Evolutionary conservation across 2,329 filamentous ascomycete genomes (phyloP).

Genomic region (Colletotrichum simmondsii): DNA sequence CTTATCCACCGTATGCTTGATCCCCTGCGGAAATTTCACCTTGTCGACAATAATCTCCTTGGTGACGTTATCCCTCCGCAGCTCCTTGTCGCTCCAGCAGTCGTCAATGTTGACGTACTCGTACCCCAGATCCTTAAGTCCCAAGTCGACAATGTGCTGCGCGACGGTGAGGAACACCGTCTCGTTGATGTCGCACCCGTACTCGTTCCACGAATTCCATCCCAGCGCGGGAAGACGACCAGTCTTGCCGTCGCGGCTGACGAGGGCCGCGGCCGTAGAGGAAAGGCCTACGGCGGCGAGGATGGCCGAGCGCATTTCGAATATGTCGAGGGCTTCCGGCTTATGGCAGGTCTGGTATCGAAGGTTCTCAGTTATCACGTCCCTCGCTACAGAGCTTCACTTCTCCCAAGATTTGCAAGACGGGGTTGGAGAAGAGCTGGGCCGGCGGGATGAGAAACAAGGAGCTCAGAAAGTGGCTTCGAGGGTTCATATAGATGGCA

Average conservation of each 20-base stretch:
- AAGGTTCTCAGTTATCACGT: background rate
- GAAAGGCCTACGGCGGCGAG: constrained; percentile 10
- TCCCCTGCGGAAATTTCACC: constrained; percentile 67
- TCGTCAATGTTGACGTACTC: constrained; percentile 72
- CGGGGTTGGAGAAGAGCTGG: background rate
- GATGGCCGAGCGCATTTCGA: constrained; percentile 2
- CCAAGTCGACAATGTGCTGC: constrained; percentile 58
- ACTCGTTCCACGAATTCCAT: constrained; percentile 66
- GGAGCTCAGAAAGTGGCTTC: background rate
- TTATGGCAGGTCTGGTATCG: background rate
- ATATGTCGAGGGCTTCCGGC: background rate
- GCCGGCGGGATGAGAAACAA: background rate
- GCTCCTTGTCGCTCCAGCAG: constrained; percentile 63
- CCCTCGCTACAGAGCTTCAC: background rate
- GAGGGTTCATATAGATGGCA: constrained; percentile 8
- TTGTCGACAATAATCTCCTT: constrained; percentile 57
- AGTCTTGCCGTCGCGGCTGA: constrained; percentile 31
- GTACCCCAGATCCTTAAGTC: constrained; percentile 64
- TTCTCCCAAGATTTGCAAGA: background rate
- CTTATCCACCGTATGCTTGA: constrained; percentile 61
- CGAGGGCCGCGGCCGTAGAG: constrained; percentile 21
- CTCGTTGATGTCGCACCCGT: constrained; percentile 62
- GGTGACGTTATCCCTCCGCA: constrained; percentile 51
- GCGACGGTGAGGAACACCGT: constrained; percentile 59
- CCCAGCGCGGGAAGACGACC: constrained; percentile 52